phyloP scores from a whole-genome alignment of 1,284 basidiomycete species.

The Heterobasidion annosum region DNA sequence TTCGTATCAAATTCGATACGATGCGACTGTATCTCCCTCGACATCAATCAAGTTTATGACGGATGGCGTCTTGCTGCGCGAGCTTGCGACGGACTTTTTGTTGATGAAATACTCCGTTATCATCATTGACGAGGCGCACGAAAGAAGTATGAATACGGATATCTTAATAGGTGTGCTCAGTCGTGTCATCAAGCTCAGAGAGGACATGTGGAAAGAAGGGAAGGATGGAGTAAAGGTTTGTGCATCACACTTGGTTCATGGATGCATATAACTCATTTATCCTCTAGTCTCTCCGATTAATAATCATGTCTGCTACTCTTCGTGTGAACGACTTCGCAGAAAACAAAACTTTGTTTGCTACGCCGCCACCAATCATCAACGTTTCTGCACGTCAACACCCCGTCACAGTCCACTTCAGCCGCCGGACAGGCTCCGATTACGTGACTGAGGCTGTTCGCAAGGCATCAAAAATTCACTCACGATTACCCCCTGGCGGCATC shows the following conservation, averaged over 20 bases:
- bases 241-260: background rate
- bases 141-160: conserved; percentile 97
- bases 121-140: conserved; percentile 97
- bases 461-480: conserved; percentile 70
- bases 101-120: conserved; percentile 89
- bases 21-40: conserved; percentile 81
- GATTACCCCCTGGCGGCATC: conserved; percentile 64
- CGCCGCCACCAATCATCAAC: conserved; percentile 84
- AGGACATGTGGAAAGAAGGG: conserved; percentile 78
- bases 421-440: conserved; percentile 83
- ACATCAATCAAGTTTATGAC: conserved; percentile 99
- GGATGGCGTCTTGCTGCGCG: conserved; percentile 92
- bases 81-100: conserved; percentile 87
- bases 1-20: conserved; percentile 97
- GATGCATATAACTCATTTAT: background rate
- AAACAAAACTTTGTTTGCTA: conserved; percentile 77
- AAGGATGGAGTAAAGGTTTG: conserved; percentile 57
- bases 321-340: conserved; percentile 90
- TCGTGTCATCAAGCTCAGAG: conserved; percentile 82
- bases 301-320: conserved; percentile 99
- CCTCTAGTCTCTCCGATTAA: conserved; percentile 73
- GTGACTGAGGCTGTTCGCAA: conserved; percentile 89
- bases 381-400: conserved; percentile 91
- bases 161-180: conserved; percentile 95
- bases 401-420: conserved; percentile 91